Conservation (phyloP, 176 grass and related monocot species). For the Oryza brachyantha region DNA sequence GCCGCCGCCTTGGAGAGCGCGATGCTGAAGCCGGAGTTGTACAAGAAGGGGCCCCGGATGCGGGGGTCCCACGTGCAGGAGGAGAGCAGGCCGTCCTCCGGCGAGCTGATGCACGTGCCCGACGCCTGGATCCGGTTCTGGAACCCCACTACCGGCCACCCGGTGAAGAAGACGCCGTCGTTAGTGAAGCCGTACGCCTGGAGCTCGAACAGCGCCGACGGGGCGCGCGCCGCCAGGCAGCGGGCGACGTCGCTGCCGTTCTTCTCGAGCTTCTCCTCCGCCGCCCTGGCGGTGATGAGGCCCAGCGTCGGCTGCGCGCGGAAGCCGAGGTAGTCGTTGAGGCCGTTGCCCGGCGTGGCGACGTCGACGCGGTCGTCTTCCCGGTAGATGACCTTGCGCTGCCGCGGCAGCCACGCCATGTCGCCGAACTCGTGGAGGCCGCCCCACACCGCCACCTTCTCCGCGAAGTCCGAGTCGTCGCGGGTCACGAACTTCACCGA, state of each 20-base stretch:
- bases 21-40: conserved; percentile 44
- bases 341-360: neutral
- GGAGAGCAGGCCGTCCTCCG: conserved; percentile 14
- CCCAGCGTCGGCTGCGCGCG: neutral
- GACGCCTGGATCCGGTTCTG: conserved; percentile 45
- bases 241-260: neutral
- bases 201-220: neutral
- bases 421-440: conserved; percentile 36
- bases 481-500: conserved; percentile 15
- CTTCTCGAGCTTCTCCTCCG: neutral
- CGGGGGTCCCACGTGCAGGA: conserved; percentile 51
- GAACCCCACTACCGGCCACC: conserved; percentile 43
- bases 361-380: conserved; percentile 21
- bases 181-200: conserved; percentile 45
- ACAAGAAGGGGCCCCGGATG: conserved; percentile 28
- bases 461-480: conserved; percentile 27
- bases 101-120: conserved; percentile 16
- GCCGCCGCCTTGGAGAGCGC: conserved; percentile 10
- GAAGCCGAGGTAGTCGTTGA: conserved; percentile 17
- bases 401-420: conserved; percentile 27
- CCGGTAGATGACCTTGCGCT: conserved; percentile 34
- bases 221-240: conserved; percentile 12
- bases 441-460: conserved; percentile 9
- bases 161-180: conserved; percentile 32
- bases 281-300: neutral